A percentile compares a stretch with the other conserved stretches of the same genome.
phyloP scores from a whole-genome alignment of 1,284 basidiomycete species.

The Moesziomyces globuligerus region DNA sequence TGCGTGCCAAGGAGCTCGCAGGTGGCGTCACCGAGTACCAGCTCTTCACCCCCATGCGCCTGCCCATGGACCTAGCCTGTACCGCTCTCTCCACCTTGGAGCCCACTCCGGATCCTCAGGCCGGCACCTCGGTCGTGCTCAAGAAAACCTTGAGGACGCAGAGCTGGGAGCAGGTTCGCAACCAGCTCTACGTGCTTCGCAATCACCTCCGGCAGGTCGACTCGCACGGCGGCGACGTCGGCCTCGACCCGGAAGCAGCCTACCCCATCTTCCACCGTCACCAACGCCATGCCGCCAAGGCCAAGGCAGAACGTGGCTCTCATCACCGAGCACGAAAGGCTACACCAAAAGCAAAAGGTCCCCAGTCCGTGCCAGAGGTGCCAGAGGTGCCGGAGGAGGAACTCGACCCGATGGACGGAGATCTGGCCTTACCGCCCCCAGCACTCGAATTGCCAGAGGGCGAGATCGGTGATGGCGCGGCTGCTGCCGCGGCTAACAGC shows the following conservation, averaged over 20 bases:
- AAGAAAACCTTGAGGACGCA: slow-evolving; percentile 38
- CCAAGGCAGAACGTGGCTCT: slow-evolving; percentile 10
- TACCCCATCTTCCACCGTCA: slow-evolving; percentile 22
- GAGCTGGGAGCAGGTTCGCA: slow-evolving; percentile 47
- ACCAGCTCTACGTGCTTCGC: slow-evolving; percentile 57
- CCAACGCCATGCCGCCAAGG: slow-evolving; percentile 19
- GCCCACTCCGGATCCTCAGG: slow-evolving; percentile 19
- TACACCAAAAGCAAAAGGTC: slow-evolving; percentile 8
- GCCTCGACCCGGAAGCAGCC: slow-evolving; percentile 32
- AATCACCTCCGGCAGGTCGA: slow-evolving; percentile 60
- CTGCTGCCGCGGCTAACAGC: not conserved
- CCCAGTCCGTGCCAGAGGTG: slow-evolving; percentile 12
- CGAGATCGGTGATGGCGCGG: not conserved
- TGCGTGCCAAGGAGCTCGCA: slow-evolving; percentile 55
- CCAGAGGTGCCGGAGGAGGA: slow-evolving; percentile 22
- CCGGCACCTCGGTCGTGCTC: slow-evolving; percentile 22
- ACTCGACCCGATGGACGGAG: slow-evolving; percentile 48
- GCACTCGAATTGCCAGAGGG: slow-evolving; percentile 50
- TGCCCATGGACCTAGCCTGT: slow-evolving; percentile 46
- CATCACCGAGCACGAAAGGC: slow-evolving; percentile 15
- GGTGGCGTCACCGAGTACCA: slow-evolving; percentile 65
- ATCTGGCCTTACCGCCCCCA: slow-evolving; percentile 61
- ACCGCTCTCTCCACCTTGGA: slow-evolving; percentile 32
- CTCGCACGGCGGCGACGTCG: slow-evolving; percentile 57
- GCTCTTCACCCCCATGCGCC: slow-evolving; percentile 58